These are phyloP conservation scores for Sporothrix curviconia DNA, from an alignment of 2,329 filamentous ascomycete species.

Conservation along the genomic window DNA sequence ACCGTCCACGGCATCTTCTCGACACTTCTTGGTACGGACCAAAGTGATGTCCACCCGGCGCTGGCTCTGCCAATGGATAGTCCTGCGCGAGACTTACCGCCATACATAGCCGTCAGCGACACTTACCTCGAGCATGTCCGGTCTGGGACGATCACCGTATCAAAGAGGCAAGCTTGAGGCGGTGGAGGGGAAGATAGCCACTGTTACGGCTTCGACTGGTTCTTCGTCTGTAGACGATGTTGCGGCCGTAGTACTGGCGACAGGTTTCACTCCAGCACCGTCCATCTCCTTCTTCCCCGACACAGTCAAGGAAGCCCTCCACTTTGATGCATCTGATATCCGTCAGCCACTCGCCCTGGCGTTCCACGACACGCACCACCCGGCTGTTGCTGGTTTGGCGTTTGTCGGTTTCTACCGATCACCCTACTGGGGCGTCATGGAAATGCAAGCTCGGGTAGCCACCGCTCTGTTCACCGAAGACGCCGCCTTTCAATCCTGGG, in stretches of 20 bases:
- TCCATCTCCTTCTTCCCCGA: conserved; percentile 59
- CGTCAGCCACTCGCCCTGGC: conserved; percentile 61
- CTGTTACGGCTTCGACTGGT: conserved; percentile 24
- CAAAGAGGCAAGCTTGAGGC: conserved; percentile 41
- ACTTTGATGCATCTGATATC: conserved; percentile 47
- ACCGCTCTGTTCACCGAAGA: conserved; percentile 45
- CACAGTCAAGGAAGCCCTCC: conserved; percentile 48
- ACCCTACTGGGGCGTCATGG: conserved; percentile 81
- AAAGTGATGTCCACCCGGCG: conserved; percentile 42
- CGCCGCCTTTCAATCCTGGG: conserved; percentile 7
- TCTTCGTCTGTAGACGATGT: conserved; percentile 43
- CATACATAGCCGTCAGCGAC: conserved; percentile 64
- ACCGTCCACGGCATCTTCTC: conserved; percentile 47
- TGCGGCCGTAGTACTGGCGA: conserved; percentile 65
- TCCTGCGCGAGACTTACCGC: conserved; percentile 44
- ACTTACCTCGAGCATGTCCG: conserved; percentile 69
- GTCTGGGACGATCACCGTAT: conserved; percentile 50
- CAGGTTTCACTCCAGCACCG: conserved; percentile 61
- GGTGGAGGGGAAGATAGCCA: conserved; percentile 30
- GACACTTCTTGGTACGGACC: conserved; percentile 45
- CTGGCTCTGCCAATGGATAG: conserved; percentile 32
- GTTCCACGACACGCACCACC: conserved; percentile 59
- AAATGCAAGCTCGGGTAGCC: conserved; percentile 72
- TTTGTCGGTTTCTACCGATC: conserved; percentile 82
- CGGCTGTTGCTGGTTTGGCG: conserved; percentile 56